Evolutionary conservation across 1,284 basidiomycete species (phyloP), one percentile per base, ranked within the genome.

Genomic region (Fomitopsis schrenkii): DNA sequence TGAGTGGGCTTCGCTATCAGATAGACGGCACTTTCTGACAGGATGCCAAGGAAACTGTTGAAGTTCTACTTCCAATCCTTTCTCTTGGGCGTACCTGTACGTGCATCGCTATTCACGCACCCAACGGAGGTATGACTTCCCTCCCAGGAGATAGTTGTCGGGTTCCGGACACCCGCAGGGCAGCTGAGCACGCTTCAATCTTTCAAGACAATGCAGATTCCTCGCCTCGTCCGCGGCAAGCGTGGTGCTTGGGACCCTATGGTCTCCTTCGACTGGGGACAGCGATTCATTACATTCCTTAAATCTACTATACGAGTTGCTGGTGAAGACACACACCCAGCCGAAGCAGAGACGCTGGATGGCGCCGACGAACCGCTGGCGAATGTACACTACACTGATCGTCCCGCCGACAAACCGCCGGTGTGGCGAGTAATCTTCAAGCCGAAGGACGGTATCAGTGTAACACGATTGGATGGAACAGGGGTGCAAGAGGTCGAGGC

Each of bases 41-140:
- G 2, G 62, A 54, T 22, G 28, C 45, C 12, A 12, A 76, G 90
- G 72, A 98, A 98, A 72, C 77, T 98, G 52, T 84, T 98, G 59
- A 97, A 96, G 71, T 95, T 97, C 76, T 98, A 97, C 82, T 89
- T 97, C 62, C 97, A 99, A 71, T 96, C 94, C 2, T 98, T 94
- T 75, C 81, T 98, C 19, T 83, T 98, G 45, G 95, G 95, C 48
- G 90, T 97, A 22, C 92, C 92, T 14, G 93, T 95, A 69, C 67
- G 90, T 76, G 17, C 46, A n/a, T 19, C n/a, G 48, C 26, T 55
- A 33, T 22, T 53, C 8, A 6, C 19, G 28, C 9, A 15, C 10
- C 9, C 8, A 7, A 33, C 48, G 7, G 9, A 19, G 60, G 42
- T 12, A 7, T 61, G 19, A 59, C 54, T 5, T 33, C 40, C n/a